These are phyloP conservation scores for Chytriomyces sp. DNA, from an alignment of 192 early-diverging fungal species.

Conservation along the genomic window DNA sequence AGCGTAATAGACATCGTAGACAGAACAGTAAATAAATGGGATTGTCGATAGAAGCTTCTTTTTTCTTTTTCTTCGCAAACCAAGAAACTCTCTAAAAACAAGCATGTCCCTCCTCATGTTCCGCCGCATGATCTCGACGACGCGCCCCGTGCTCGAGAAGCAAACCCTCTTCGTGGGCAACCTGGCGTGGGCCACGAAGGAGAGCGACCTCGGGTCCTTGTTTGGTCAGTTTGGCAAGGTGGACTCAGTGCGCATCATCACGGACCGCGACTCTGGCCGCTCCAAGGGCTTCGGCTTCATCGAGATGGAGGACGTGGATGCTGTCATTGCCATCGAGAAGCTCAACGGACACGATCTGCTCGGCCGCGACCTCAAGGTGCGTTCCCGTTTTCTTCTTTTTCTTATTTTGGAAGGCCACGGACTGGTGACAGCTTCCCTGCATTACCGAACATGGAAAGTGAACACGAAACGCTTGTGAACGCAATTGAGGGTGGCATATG, in stretches of 20 bases:
- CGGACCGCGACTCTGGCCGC: slow-evolving; percentile 65
- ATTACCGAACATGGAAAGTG: too few species aligned
- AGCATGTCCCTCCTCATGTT: slow-evolving; percentile 21
- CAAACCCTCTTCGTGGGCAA: slow-evolving; percentile 70
- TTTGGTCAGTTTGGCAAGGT: slow-evolving; percentile 70
- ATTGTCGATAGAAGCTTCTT: not conserved
- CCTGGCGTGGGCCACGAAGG: slow-evolving; percentile 65
- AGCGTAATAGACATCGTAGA: too few species aligned
- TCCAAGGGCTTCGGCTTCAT: slow-evolving; percentile 68
- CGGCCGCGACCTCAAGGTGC: slow-evolving; percentile 40
- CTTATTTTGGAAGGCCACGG: too few species aligned
- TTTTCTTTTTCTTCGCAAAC: not conserved
- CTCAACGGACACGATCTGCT: slow-evolving; percentile 38
- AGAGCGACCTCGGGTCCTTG: slow-evolving; percentile 58
- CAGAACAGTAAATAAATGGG: too few species aligned
- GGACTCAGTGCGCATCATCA: slow-evolving; percentile 68
- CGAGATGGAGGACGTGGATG: slow-evolving; percentile 40
- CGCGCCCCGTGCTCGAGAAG: not conserved
- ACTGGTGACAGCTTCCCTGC: too few species aligned
- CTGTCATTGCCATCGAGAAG: slow-evolving; percentile 36
- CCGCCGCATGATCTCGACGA: slow-evolving; percentile 3
- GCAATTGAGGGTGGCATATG: too few species aligned
- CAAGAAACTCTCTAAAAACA: slow-evolving; percentile 5
- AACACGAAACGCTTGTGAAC: too few species aligned
- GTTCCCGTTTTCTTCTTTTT: slow-evolving; percentile 4